phyloP scores from a whole-genome alignment of 1,139 yeast species.

The Debaryomyces subglobosus region DNA sequence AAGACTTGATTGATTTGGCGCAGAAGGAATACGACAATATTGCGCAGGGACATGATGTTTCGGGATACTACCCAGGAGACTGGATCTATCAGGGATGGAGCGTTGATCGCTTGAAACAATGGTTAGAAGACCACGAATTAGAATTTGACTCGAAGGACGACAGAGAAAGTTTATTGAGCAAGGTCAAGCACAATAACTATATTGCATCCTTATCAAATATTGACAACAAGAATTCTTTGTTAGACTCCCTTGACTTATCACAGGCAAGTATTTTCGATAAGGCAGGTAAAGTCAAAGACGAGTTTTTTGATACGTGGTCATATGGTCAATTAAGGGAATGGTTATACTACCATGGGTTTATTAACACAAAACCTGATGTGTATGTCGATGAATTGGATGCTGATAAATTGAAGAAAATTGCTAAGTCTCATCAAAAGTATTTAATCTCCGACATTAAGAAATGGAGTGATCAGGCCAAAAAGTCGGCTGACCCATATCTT shows the following conservation, averaged over 20 bases:
- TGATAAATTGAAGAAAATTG: slow-evolving; percentile 23
- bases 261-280: slow-evolving; percentile 40
- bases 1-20: slow-evolving; percentile 39
- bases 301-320: slow-evolving; percentile 46
- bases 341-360: slow-evolving; percentile 30
- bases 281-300: slow-evolving; percentile 43
- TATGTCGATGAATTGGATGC: slow-evolving; percentile 20
- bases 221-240: slow-evolving; percentile 40
- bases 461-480: slow-evolving; percentile 34
- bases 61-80: slow-evolving; percentile 54
- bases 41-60: slow-evolving; percentile 33
- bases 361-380: slow-evolving; percentile 27
- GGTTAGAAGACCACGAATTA: slow-evolving; percentile 51
- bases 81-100: slow-evolving; percentile 55
- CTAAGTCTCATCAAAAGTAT: slow-evolving; percentile 21
- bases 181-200: slow-evolving; percentile 45
- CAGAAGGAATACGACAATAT: slow-evolving; percentile 40
- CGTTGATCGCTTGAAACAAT: slow-evolving; percentile 41
- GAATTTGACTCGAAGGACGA: slow-evolving; percentile 40
- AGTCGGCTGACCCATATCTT: slow-evolving; percentile 26
- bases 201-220: slow-evolving; percentile 36
- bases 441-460: slow-evolving; percentile 49
- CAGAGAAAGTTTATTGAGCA: slow-evolving; percentile 44
- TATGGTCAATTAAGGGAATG: slow-evolving; percentile 36
- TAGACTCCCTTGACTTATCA: slow-evolving; percentile 40